Base-by-base conservation (phyloP, 2,329 filamentous ascomycete species). In the Claviceps quebecensis region DNA sequence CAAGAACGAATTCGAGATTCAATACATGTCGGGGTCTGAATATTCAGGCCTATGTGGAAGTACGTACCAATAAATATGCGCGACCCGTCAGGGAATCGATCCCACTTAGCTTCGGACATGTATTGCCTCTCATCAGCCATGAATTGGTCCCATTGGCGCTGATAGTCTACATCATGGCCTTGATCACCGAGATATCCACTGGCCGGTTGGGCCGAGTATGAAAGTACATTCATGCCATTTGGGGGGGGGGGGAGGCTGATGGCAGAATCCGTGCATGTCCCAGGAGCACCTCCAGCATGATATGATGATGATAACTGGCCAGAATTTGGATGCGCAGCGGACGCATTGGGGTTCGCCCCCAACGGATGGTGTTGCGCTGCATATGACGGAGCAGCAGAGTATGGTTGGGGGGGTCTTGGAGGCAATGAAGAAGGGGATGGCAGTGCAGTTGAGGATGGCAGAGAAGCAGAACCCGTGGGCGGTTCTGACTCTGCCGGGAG, bases 71-170 rank as follows among this genome's bases (percentile, higher is more conserved):
- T 87, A 62, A 91, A 91, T 49, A 93, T 75, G 54, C 87, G 76
- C 17, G 86, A 89, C 4, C 83, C 84, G 49, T 81, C 74, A 0
- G 87, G 86, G 60, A 91, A 91, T 55, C 81, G 78, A 60, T 90
- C 85, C 86, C 86, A 91, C 59, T 85, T 81, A 34, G 83, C 86
- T 60, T 90, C 85, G 0, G 80, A 79, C 58, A 88, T 85, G 64
- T 87, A 87, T 57, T 76, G 77, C 55, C 83, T 76, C 66, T 91
- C 87, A 57, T 88, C 81, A 41, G 76, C 73, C 52, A 87, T 69
- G 62, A 90, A 91, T 13, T 77, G 73, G 52, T 89, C 84, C 69
- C 86, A 91, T 47, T 75, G 73, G 59, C 77, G 77, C 61, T 87
- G 81, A 51, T 78, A 74, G 52, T 83, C 67, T 56, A 59, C 56